Evolutionary conservation across 495 filamentous ascomycete species (phyloP).

Genomic region (Aspergillus incahuasiensis): DNA sequence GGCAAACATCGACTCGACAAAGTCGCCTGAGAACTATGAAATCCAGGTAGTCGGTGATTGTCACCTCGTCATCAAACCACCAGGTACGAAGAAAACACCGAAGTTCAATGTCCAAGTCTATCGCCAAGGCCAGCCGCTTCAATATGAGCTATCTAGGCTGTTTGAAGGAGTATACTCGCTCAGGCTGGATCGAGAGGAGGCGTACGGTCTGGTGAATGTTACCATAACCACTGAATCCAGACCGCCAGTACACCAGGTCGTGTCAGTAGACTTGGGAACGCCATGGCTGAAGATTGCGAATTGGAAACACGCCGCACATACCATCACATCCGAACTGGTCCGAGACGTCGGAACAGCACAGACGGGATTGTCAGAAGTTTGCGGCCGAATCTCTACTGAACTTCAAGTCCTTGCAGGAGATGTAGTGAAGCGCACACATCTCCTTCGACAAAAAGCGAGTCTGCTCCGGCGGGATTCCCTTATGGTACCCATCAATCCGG

Average conservation of each 20-base stretch:
- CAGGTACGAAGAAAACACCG: constrained; percentile 46
- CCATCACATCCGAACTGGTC: constrained; percentile 38
- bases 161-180: constrained; percentile 58
- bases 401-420: constrained; percentile 47
- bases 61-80: constrained; percentile 57
- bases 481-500: constrained; percentile 16
- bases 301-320: constrained; percentile 49
- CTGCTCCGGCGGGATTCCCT: constrained; percentile 24
- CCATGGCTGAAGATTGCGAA: constrained; percentile 56
- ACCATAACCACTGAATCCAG: constrained; percentile 50
- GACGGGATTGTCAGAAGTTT: constrained; percentile 37
- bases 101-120: constrained; percentile 49
- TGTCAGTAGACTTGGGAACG: constrained; percentile 56
- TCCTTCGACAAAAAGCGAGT: constrained; percentile 31
- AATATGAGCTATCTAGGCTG: constrained; percentile 47
- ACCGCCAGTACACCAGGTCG: constrained; percentile 48
- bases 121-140: constrained; percentile 38
- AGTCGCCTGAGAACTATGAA: constrained; percentile 43
- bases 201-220: constrained; percentile 54
- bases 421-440: constrained; percentile 40
- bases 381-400: constrained; percentile 46
- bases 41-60: constrained; percentile 59
- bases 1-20: constrained; percentile 11
- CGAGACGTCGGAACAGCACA: constrained; percentile 42
- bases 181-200: constrained; percentile 52